Evolutionary conservation across 1,284 basidiomycete genomes (phyloP).

Genomic region (Apiotrichum akiyoshidainum): DNA sequence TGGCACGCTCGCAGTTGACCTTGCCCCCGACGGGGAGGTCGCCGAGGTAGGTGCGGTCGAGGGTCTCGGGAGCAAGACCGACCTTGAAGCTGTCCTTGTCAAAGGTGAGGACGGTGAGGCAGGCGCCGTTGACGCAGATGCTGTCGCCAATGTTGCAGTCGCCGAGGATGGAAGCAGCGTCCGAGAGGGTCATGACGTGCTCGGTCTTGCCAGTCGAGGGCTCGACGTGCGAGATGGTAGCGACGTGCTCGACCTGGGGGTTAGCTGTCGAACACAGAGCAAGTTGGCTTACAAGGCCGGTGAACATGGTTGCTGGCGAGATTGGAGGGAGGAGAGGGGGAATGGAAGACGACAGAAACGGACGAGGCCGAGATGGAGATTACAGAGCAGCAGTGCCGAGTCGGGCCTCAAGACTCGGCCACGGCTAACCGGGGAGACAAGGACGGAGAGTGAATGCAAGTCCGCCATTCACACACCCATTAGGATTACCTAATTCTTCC

Average conservation of each 20-base stretch:
- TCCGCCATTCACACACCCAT: not conserved
- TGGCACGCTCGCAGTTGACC: slow-evolving; percentile 92
- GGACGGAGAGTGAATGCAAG: too few species aligned
- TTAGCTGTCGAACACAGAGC: too few species aligned
- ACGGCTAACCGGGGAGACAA: too few species aligned
- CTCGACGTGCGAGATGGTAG: slow-evolving; percentile 39
- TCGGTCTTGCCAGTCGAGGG: slow-evolving; percentile 51
- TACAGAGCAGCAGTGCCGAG: too few species aligned
- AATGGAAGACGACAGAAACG: not conserved
- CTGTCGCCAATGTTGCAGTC: slow-evolving; percentile 94
- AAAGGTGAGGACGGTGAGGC: slow-evolving; percentile 88
- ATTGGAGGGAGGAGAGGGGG: too few species aligned
- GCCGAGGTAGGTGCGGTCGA: slow-evolving; percentile 85
- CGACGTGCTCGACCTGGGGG: slow-evolving; percentile 48
- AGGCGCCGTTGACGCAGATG: slow-evolving; percentile 79
- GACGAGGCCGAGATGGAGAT: not conserved
- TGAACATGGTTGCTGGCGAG: slow-evolving; percentile 41
- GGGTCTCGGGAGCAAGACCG: slow-evolving; percentile 92
- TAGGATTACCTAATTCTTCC: not conserved
- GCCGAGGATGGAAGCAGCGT: slow-evolving; percentile 70
- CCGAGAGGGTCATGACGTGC: slow-evolving; percentile 68
- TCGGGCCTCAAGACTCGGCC: too few species aligned
- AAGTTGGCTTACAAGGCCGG: slow-evolving; percentile 48
- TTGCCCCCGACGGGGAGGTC: slow-evolving; percentile 73
- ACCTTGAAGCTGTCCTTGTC: slow-evolving; percentile 75